Evolutionary conservation across 352 stramenopile genomes (phyloP).

Genomic region (Pythium utonaiense): DNA sequence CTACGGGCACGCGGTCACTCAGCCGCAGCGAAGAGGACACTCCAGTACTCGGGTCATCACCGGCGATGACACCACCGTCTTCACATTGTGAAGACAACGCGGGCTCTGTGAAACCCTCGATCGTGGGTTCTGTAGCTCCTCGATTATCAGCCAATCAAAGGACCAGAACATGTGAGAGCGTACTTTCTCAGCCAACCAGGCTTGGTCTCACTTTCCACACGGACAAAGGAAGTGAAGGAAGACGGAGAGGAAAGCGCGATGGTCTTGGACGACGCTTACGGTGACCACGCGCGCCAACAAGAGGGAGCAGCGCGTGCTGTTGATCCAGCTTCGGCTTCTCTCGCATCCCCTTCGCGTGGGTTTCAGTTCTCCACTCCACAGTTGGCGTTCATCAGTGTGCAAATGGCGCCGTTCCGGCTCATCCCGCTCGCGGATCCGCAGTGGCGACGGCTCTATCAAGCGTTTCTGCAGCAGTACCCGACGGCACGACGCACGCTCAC

Average conservation of each 20-base stretch:
- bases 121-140: not conserved
- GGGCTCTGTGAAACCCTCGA: not conserved
- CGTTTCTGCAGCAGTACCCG: not conserved
- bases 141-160: not conserved
- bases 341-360: not conserved
- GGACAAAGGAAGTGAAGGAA: too few relatives aligned
- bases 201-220: too few relatives aligned
- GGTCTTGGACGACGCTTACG: too few relatives aligned
- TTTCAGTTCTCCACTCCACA: not conserved
- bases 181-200: not conserved
- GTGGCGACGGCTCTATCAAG: not conserved
- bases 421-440: not conserved
- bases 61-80: not conserved
- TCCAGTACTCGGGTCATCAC: not conserved
- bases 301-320: too few relatives aligned
- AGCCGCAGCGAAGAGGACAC: not conserved
- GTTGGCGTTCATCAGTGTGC: not conserved
- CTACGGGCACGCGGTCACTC: conserved; percentile 1
- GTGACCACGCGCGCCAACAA: not conserved
- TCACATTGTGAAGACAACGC: not conserved
- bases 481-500: not conserved
- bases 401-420: conserved; percentile 1
- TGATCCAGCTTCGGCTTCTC: too few relatives aligned
- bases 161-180: not conserved
- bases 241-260: too few relatives aligned